Conservation (phyloP, 495 filamentous ascomycete species). For the Aspergillus baeticus region DNA sequence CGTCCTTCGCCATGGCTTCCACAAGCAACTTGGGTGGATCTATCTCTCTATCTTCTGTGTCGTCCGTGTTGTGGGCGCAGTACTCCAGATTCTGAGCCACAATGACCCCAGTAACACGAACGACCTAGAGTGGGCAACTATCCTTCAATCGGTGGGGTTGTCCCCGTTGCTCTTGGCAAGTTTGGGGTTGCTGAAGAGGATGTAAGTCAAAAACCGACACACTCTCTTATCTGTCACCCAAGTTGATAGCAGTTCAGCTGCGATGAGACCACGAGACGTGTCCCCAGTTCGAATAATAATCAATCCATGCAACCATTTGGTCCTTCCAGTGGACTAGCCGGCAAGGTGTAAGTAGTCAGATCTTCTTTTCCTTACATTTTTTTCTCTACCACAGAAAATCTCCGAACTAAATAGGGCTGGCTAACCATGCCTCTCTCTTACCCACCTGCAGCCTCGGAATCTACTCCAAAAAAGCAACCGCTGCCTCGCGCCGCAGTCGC, state of each 20-base stretch:
- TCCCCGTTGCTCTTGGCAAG: slow-evolving; percentile 17
- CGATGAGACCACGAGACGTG: not conserved
- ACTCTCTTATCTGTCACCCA: no score
- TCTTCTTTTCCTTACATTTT: not conserved
- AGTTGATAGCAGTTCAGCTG: slow-evolving; percentile 6
- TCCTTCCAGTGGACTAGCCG: not conserved
- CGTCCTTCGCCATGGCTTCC: slow-evolving; percentile 15
- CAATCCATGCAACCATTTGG: not conserved
- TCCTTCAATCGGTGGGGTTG: slow-evolving; percentile 18
- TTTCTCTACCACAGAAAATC: not conserved
- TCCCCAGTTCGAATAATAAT: not conserved
- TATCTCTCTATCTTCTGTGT: slow-evolving; percentile 18
- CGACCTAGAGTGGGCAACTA: slow-evolving; percentile 16
- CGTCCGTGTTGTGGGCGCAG: slow-evolving; percentile 16
- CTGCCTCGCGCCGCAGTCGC: slow-evolving; percentile 13
- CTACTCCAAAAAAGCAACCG: slow-evolving; percentile 16
- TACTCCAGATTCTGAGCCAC: slow-evolving; percentile 16
- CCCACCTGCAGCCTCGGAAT: not conserved
- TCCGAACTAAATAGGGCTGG: no score
- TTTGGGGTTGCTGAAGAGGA: slow-evolving; percentile 16
- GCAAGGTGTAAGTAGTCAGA: not conserved
- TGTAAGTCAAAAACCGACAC: slow-evolving; percentile 12
- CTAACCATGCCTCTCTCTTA: no score
- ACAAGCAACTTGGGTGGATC: slow-evolving; percentile 20
- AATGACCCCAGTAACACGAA: slow-evolving; percentile 15